Conservation (phyloP, 2,329 filamentous ascomycete genomes). For the Xylariaceae sp. region DNA sequence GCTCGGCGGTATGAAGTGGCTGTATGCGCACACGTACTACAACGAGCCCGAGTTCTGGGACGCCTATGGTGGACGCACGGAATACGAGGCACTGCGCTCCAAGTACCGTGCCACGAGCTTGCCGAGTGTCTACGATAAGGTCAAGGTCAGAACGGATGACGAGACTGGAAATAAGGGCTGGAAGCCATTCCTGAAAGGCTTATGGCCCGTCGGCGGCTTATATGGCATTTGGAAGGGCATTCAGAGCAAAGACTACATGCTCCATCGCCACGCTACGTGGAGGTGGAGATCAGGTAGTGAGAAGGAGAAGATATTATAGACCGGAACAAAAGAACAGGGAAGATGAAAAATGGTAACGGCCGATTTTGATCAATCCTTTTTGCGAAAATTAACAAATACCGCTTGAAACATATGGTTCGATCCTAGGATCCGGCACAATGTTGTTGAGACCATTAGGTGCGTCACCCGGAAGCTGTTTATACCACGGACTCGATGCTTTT, state of each 20-base stretch:
- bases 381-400: too few species aligned
- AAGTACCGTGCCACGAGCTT: conserved; percentile 59
- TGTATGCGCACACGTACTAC: conserved; percentile 84
- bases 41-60: conserved; percentile 65
- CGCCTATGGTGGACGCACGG: conserved; percentile 51
- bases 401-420: too few species aligned
- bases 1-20: conserved; percentile 76
- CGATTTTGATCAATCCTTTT: too few species aligned
- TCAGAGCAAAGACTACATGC: conserved; percentile 49
- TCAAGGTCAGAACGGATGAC: conserved; percentile 48
- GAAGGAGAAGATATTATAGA: conserved; percentile 24
- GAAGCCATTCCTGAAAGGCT: conserved; percentile 41
- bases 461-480: neutral
- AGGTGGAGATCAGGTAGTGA: conserved; percentile 40
- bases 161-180: conserved; percentile 35
- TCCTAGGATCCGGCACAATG: too few species aligned
- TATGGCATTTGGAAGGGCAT: conserved; percentile 57
- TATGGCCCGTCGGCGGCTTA: conserved; percentile 53
- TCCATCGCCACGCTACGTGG: conserved; percentile 50
- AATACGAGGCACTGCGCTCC: conserved; percentile 57
- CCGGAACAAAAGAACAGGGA: neutral
- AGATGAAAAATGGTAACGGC: neutral
- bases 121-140: conserved; percentile 67
- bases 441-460: neutral
- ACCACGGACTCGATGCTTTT: neutral